A percentile compares a stretch with the other conserved stretches of the same genome.
Conservation (phyloP, 2,329 filamentous ascomycete genomes). For the Aspergillus pseudotamarii region DNA sequence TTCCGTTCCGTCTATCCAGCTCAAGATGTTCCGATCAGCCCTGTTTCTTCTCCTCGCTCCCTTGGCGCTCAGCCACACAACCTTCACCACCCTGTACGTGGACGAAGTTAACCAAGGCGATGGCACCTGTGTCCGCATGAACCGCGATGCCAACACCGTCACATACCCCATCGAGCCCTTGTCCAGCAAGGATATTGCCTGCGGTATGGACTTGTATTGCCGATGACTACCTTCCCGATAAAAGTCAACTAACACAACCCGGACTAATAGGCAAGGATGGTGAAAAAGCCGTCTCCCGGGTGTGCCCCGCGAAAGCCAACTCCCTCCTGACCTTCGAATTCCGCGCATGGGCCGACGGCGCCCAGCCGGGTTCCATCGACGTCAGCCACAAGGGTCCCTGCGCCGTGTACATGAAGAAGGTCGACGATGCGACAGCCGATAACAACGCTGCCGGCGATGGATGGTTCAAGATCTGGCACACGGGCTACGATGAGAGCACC, state of each 20-base stretch:
- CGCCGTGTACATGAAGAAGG: slow-evolving; percentile 73
- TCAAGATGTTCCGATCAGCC: background rate
- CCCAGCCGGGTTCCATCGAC: slow-evolving; percentile 60
- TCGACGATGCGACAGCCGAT: slow-evolving; percentile 56
- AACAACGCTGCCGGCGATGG: slow-evolving; percentile 63
- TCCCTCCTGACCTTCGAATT: slow-evolving; percentile 68
- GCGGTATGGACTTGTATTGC: slow-evolving; percentile 56
- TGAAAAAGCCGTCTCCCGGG: slow-evolving; percentile 51
- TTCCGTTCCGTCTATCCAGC: background rate
- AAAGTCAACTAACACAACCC: background rate
- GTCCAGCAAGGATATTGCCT: slow-evolving; percentile 66
- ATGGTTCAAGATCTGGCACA: slow-evolving; percentile 79
- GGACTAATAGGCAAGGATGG: slow-evolving; percentile 49
- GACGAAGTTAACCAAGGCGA: slow-evolving; percentile 68
- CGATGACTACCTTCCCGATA: slow-evolving; percentile 7
- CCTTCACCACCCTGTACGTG: slow-evolving; percentile 66
- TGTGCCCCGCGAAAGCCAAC: slow-evolving; percentile 52
- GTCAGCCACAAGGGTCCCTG: slow-evolving; percentile 68
- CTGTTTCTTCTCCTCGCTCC: slow-evolving; percentile 7
- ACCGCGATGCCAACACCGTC: slow-evolving; percentile 53
- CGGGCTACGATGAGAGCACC: slow-evolving; percentile 62
- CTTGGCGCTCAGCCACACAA: slow-evolving; percentile 52
- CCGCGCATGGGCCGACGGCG: slow-evolving; percentile 61
- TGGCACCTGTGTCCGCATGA: slow-evolving; percentile 72
- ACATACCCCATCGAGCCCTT: slow-evolving; percentile 63